Base-by-base conservation (phyloP, 1,284 basidiomycete species). In the Porodaedalea pini region DNA sequence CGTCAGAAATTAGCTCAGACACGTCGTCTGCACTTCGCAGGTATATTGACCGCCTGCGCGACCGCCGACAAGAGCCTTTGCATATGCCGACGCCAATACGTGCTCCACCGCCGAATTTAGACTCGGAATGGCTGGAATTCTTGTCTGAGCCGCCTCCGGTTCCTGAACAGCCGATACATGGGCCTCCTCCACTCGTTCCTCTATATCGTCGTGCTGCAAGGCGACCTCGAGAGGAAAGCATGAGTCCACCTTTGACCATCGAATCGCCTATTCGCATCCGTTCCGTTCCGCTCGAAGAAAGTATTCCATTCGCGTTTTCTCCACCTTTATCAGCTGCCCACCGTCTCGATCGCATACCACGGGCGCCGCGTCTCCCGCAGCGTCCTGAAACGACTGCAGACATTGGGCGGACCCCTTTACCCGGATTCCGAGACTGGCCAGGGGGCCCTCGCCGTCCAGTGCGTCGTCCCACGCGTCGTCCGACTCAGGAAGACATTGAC, bases 61-160 rank as follows among this genome's bases (percentile, higher is more conserved):
- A 57, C 25, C 47, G 54, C 15, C 31, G 54, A 17, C 58, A 51
- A 2, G 54, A 51, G 17, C 45, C 55, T 3, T 11, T 61, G 51
- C 59, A 61, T 36, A 56, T 57, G 50, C 59, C 59, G 15, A 61
- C 59, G 17, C 59, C 59, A 6, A 37, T 54, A 25, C 50, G 59
- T 3, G 54, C 58, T n/a, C 58, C 58, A n/a, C 43, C 49, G 2
- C 34, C 43, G 23, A 27, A 39, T 2, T 29, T 57, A 19, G 59
- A 61, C 32, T 34, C 59, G 6, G 59, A 61, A 23, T 61, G 59
- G 59, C 36, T 57, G 13, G 56, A 57, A 4, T 57, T 61, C 36
- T 37, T 57, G 34, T 49, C 44, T 17, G 59, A 50, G 29, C 53
- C 58, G 5, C 59, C 59, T 29, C 32, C 55, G 0, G 54, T 23